phyloP scores from a whole-genome alignment of 106 monocot species.

The Dioscorea zingiberensis region DNA sequence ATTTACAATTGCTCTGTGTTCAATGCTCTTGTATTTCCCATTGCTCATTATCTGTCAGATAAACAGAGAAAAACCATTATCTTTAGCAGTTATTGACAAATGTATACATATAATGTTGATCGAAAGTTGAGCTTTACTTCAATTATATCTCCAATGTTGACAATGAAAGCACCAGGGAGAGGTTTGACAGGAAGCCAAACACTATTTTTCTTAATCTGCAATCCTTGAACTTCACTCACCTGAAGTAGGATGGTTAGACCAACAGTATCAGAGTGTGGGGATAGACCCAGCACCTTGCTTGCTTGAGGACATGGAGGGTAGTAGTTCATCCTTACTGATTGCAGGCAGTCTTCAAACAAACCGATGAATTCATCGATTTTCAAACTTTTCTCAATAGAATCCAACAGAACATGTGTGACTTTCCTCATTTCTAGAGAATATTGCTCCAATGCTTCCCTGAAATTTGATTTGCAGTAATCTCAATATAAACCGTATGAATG shows the following conservation, averaged over 20 bases:
- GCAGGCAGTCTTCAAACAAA: slow-evolving; percentile 9
- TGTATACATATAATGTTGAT: neutral
- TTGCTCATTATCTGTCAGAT: slow-evolving; percentile 43
- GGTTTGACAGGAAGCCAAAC: slow-evolving; percentile 3
- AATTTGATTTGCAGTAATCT: neutral
- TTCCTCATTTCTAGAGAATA: slow-evolving; percentile 20
- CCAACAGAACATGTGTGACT: slow-evolving; percentile 5
- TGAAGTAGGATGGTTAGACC: slow-evolving; percentile 42
- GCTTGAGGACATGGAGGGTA: slow-evolving; percentile 45
- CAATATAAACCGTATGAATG: neutral
- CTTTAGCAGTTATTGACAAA: no score
- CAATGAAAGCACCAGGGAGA: slow-evolving; percentile 1
- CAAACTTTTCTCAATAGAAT: neutral
- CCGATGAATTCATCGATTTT: neutral
- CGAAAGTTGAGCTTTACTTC: slow-evolving; percentile 25
- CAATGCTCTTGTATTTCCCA: slow-evolving; percentile 48
- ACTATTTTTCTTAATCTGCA: slow-evolving; percentile 6
- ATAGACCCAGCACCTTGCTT: slow-evolving; percentile 36
- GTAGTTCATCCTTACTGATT: slow-evolving; percentile 45
- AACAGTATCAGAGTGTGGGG: slow-evolving; percentile 39
- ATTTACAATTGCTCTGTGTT: slow-evolving; percentile 42
- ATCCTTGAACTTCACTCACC: slow-evolving; percentile 7
- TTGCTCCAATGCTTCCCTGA: slow-evolving; percentile 26
- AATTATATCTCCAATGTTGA: slow-evolving; percentile 36
- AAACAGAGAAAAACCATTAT: neutral